Conservation (phyloP, 495 filamentous ascomycete species). For the Podospora sp. region DNA sequence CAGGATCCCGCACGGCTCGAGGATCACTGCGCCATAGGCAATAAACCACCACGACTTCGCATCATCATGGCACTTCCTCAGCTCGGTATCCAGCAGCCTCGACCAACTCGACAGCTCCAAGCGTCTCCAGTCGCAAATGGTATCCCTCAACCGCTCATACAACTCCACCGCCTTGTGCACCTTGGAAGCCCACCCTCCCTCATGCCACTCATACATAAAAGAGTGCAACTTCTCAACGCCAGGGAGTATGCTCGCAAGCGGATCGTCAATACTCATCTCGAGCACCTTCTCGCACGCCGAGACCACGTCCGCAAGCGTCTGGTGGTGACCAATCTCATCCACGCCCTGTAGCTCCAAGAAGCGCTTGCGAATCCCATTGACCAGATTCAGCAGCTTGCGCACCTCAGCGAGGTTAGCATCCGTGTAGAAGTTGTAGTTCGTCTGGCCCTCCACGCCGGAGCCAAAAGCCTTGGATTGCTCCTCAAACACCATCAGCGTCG, state of each 20-base stretch:
- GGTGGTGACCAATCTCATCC: conserved; percentile 60
- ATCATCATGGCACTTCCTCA: conserved; percentile 69
- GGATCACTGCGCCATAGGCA: conserved; percentile 84
- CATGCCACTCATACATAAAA: conserved; percentile 89
- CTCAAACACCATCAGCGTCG: conserved; percentile 64
- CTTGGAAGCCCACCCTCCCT: conserved; percentile 73
- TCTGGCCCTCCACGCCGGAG: conserved; percentile 32
- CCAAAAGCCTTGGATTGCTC: conserved; percentile 57
- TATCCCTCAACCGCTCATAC: conserved; percentile 73
- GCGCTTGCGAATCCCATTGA: conserved; percentile 65
- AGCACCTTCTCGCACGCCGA: conserved; percentile 71
- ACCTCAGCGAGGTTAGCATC: conserved; percentile 75
- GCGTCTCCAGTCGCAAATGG: conserved; percentile 83
- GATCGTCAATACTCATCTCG: conserved; percentile 75
- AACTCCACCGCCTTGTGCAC: conserved; percentile 68
- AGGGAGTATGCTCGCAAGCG: conserved; percentile 79
- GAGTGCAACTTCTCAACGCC: conserved; percentile 82
- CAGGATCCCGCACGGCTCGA: conserved; percentile 64
- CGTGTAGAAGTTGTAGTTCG: conserved; percentile 84
- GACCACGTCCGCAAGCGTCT: conserved; percentile 72
- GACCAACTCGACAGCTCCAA: conserved; percentile 92
- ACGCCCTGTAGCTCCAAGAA: conserved; percentile 68
- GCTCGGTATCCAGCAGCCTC: conserved; percentile 82
- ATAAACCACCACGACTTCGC: conserved; percentile 96
- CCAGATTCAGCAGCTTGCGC: conserved; percentile 65